Evolutionary conservation across 768 basidiomycete genomes (phyloP).

Genomic region (Collybia mongolica): DNA sequence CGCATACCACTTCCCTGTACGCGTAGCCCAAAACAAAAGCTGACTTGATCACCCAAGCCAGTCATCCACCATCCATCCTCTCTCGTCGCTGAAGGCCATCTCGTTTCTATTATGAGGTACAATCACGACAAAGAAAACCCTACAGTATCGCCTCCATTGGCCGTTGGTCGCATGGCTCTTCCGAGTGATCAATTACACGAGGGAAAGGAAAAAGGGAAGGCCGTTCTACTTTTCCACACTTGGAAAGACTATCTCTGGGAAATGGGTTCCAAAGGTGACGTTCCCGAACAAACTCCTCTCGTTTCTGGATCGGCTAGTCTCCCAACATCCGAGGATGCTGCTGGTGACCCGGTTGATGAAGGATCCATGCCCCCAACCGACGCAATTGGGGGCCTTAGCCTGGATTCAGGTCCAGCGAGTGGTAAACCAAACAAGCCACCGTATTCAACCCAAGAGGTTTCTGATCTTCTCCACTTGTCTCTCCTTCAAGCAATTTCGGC

Average conservation of each 20-base stretch:
- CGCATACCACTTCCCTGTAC: background rate
- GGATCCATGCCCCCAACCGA: constrained; percentile 4
- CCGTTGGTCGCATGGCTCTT: constrained; percentile 71
- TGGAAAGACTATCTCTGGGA: constrained; percentile 80
- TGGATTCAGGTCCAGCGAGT: background rate
- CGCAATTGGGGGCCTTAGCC: constrained; percentile 9
- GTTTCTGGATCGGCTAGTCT: constrained; percentile 2
- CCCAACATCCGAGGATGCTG: constrained; percentile 14
- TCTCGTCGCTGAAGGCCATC: constrained; percentile 43
- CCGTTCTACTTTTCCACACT: constrained; percentile 67
- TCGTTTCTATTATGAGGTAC: constrained; percentile 65
- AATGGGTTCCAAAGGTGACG: constrained; percentile 62
- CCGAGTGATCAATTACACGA: constrained; percentile 43
- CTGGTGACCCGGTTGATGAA: constrained; percentile 9
- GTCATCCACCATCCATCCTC: constrained; percentile 54
- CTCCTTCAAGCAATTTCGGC: constrained; percentile 64
- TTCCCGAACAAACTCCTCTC: constrained; percentile 42
- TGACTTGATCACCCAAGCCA: constrained; percentile 34
- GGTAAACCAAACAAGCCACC: constrained; percentile 5
- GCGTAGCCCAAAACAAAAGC: background rate
- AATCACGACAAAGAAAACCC: constrained; percentile 27
- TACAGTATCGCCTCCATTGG: constrained; percentile 59
- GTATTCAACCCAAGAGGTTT: constrained; percentile 47
- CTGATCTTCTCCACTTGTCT: constrained; percentile 54
- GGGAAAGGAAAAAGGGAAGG: constrained; percentile 67